phyloP scores from a whole-genome alignment of 2,329 filamentous ascomycete genomes.

The Nannizzia gypsea region DNA sequence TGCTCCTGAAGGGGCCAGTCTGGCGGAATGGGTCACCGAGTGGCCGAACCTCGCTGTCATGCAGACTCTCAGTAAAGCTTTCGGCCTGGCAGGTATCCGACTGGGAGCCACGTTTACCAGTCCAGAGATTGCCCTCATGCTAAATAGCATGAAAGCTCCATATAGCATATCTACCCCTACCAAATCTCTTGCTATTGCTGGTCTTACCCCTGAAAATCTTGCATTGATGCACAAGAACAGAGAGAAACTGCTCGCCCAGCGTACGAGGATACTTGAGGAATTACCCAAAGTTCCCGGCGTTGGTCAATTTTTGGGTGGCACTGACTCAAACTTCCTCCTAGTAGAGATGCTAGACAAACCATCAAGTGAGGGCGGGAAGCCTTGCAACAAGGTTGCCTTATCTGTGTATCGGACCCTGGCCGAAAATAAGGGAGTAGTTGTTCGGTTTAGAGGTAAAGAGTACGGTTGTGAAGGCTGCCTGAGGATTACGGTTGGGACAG shows the following conservation, averaged over 20 bases:
- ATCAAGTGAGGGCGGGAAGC: constrained; percentile 46
- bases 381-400: constrained; percentile 67
- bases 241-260: constrained; percentile 59
- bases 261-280: constrained; percentile 61
- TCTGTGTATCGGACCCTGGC: constrained; percentile 75
- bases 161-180: constrained; percentile 92
- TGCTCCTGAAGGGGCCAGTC: constrained; percentile 61
- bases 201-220: constrained; percentile 56
- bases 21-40: constrained; percentile 83
- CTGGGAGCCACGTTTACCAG: constrained; percentile 76
- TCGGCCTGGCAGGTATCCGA: constrained; percentile 86
- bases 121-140: constrained; percentile 58
- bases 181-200: constrained; percentile 63
- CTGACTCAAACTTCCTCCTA: constrained; percentile 76
- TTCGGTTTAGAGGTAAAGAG: constrained; percentile 88
- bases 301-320: constrained; percentile 68
- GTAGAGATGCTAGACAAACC: constrained; percentile 69
- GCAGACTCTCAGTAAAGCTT: constrained; percentile 97
- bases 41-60: constrained; percentile 95
- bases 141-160: constrained; percentile 90
- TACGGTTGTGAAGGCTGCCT: constrained; percentile 78
- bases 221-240: constrained; percentile 60
- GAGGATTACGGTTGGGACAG: constrained; percentile 84
- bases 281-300: constrained; percentile 66
- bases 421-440: constrained; percentile 77